Percentiles rank a stretch among this genome's conserved stretches.
Conservation (phyloP, 768 basidiomycete species). For the Leccinum ochraceum region DNA sequence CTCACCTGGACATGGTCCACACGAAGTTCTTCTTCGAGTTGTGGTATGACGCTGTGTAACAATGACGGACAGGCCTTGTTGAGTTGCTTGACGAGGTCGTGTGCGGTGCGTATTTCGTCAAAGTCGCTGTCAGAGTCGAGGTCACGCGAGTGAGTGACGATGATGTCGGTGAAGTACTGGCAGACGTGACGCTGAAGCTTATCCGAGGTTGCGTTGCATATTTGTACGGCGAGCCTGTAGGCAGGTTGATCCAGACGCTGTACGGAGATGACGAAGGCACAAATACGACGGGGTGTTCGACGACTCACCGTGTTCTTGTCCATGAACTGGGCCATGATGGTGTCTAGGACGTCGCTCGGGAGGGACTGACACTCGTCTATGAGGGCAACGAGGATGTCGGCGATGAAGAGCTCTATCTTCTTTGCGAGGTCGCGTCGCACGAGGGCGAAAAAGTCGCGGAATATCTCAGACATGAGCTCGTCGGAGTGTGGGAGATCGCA, state of each 20-base stretch:
- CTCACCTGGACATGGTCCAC: conserved; percentile 73
- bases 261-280: conserved; percentile 7
- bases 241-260: conserved; percentile 74
- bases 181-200: conserved; percentile 88
- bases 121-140: conserved; percentile 60
- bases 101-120: conserved; percentile 71
- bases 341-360: conserved; percentile 78
- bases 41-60: conserved; percentile 88
- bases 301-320: conserved; percentile 71
- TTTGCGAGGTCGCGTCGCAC: conserved; percentile 73
- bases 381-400: conserved; percentile 87
- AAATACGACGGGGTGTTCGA: neutral
- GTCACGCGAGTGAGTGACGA: conserved; percentile 55
- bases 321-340: conserved; percentile 82
- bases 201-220: conserved; percentile 82
- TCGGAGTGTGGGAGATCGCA: conserved; percentile 90
- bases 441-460: conserved; percentile 80
- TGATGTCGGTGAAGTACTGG: conserved; percentile 91
- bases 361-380: conserved; percentile 83
- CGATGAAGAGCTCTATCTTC: conserved; percentile 82
- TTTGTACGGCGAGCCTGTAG: conserved; percentile 79
- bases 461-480: conserved; percentile 79
- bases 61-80: conserved; percentile 78
- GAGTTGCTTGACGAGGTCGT: conserved; percentile 83
- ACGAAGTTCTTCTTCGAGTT: conserved; percentile 87